Percentiles rank a stretch among this genome's conserved stretches.
phyloP scores from a whole-genome alignment of 345 rosid genomes.

The Laguncularia racemosa region DNA sequence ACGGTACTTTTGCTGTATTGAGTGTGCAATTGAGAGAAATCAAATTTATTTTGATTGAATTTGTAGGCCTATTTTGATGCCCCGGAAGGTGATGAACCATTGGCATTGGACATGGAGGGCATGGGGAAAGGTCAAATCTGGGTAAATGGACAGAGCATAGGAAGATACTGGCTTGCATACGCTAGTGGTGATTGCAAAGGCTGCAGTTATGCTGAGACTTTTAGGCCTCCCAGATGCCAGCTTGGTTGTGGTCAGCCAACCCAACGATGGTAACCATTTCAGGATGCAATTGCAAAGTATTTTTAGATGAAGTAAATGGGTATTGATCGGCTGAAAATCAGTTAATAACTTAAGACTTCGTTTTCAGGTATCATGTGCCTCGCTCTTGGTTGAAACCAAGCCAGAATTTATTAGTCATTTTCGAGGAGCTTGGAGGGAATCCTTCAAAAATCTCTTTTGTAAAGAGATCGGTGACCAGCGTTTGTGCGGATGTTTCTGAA shows the following conservation, averaged over 20 bases:
- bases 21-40: not conserved
- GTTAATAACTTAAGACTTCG: not conserved
- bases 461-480: slow-evolving; percentile 70
- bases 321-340: too few species aligned
- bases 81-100: slow-evolving; percentile 86
- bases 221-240: slow-evolving; percentile 76
- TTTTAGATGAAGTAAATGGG: not conserved
- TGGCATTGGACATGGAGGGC: slow-evolving; percentile 93
- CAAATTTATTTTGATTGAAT: slow-evolving; percentile 1
- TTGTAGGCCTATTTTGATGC: slow-evolving; percentile 75
- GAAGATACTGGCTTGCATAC: slow-evolving; percentile 93
- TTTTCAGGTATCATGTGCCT: slow-evolving; percentile 83
- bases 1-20: not conserved
- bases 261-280: slow-evolving; percentile 52
- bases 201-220: slow-evolving; percentile 73
- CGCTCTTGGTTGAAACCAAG: slow-evolving; percentile 86
- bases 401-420: slow-evolving; percentile 73
- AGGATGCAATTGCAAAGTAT: not conserved
- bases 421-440: slow-evolving; percentile 97
- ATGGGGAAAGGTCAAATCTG: slow-evolving; percentile 99
- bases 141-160: slow-evolving; percentile 90
- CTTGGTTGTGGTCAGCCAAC: slow-evolving; percentile 94
- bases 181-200: slow-evolving; percentile 74
- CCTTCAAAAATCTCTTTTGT: slow-evolving; percentile 72
- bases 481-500: slow-evolving; percentile 87